Evolutionary conservation across 2,329 filamentous ascomycete species (phyloP), one percentile per base, ranked within the genome.

Genomic region (Emergomyces africanus): DNA sequence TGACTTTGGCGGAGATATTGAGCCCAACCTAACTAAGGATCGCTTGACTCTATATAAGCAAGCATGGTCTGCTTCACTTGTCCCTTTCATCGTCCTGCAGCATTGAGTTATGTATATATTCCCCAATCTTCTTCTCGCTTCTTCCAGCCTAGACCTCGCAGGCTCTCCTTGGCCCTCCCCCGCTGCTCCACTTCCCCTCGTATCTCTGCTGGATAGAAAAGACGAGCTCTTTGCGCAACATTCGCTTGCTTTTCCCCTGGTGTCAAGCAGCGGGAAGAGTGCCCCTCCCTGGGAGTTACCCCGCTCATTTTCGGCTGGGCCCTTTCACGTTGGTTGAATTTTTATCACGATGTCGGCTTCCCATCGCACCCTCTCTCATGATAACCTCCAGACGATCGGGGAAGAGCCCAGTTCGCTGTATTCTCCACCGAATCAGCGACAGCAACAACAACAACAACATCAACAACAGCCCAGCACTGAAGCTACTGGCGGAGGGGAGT

Each of bases 311-410:
- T 44, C 15, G 18, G 30, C n/a, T 18, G 54, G 18, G 37, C 15
- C 15, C 3, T 44, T 55, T 44, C 33, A n/a, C n/a, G 23, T 37
- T 15, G 23, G 30, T n/a, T 20, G n/a, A n/a, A 54, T 44, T n/a
- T 20, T 44, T 30, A 4, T 9, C 55, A 37, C 37, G 15, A 62
- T 63, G 61, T 25, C 57, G n/a, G 20, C 51, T 14, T 56, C 61
- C 12, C 61, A 63, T 48, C 61, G 60, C 1, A 57, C 44, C 28
- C 60, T 61, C 35, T 63, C 61, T 15, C 60, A 60, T 58, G 64
- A 58, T 42, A 54, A 53, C 39, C 33, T 51, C 39, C 49, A 64
- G 54, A 59, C 33, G 33, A 61, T 57, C 53, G 56, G 57, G 15
- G 59, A 63, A 59, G 57, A 57, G 54, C 57, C 53, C 44, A 61